Evolutionary conservation across 1,139 yeast species (phyloP).

Genomic region (Yamadazyma sp.): DNA sequence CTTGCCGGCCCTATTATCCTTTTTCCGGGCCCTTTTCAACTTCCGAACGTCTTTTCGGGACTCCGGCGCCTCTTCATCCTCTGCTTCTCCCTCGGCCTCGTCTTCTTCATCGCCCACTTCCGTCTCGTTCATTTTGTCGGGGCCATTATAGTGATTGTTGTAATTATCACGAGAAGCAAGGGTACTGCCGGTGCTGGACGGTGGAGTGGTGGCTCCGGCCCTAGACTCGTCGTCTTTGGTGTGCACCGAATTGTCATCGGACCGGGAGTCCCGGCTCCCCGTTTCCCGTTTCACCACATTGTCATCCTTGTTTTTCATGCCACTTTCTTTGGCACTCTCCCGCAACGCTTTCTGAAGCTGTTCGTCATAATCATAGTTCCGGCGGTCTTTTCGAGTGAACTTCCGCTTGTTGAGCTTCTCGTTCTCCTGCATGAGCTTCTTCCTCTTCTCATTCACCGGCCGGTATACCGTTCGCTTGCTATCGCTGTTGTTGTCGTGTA

Average conservation of each 20-base stretch:
- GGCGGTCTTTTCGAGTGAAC: constrained; percentile 31
- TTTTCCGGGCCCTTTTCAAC: constrained; percentile 16
- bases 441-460: constrained; percentile 48
- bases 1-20: constrained; percentile 17
- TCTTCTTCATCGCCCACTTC: constrained; percentile 13
- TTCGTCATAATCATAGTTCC: constrained; percentile 57
- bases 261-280: not conserved
- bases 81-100: constrained; percentile 19
- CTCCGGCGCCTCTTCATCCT: constrained; percentile 14
- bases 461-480: constrained; percentile 45
- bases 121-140: constrained; percentile 9
- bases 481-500: constrained; percentile 30
- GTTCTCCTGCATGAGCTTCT: constrained; percentile 50
- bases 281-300: constrained; percentile 16
- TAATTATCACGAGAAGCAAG: too few relatives aligned
- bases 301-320: constrained; percentile 18
- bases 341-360: constrained; percentile 68
- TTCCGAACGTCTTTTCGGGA: constrained; percentile 16
- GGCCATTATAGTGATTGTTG: not conserved
- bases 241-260: constrained; percentile 8
- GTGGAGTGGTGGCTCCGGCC: not conserved
- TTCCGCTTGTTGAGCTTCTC: constrained; percentile 45
- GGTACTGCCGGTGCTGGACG: not conserved
- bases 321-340: constrained; percentile 58
- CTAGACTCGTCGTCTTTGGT: not conserved